Conservation (phyloP, 768 basidiomycete genomes). For the Suillus tomentosus region DNA sequence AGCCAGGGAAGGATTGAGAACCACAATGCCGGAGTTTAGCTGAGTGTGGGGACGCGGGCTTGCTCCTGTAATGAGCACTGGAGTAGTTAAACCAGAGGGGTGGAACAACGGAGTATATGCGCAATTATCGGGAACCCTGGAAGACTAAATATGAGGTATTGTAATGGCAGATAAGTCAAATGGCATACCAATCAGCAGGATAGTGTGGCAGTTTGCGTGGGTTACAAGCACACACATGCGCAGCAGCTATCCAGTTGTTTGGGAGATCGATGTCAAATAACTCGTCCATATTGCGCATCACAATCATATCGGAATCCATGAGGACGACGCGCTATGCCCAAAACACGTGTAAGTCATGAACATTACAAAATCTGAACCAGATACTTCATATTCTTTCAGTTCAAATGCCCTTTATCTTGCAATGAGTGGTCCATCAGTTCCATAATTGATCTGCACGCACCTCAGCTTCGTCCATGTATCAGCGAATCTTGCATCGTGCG, state of each 20-base stretch:
- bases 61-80: constrained; percentile 37
- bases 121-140: constrained; percentile 92
- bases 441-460: constrained; percentile 26
- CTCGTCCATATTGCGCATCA: constrained; percentile 83
- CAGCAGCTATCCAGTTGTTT: constrained; percentile 79
- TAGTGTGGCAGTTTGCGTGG: constrained; percentile 84
- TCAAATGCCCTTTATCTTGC: constrained; percentile 52
- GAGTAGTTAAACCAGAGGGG: constrained; percentile 49
- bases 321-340: constrained; percentile 67
- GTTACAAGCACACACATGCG: constrained; percentile 93
- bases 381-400: constrained; percentile 66
- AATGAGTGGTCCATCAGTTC: constrained; percentile 23
- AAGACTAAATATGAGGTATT: constrained; percentile 1
- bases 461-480: constrained; percentile 70
- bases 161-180: not conserved
- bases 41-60: constrained; percentile 78
- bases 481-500: constrained; percentile 49
- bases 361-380: constrained; percentile 14
- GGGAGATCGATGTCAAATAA: constrained; percentile 56
- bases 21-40: constrained; percentile 89
- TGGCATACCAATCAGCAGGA: constrained; percentile 77
- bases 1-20: constrained; percentile 71
- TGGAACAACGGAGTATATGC: constrained; percentile 61
- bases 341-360: constrained; percentile 12
- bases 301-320: constrained; percentile 87